Conservation (phyloP, 2,329 filamentous ascomycete species). For the Zasmidium citrigriseum region DNA sequence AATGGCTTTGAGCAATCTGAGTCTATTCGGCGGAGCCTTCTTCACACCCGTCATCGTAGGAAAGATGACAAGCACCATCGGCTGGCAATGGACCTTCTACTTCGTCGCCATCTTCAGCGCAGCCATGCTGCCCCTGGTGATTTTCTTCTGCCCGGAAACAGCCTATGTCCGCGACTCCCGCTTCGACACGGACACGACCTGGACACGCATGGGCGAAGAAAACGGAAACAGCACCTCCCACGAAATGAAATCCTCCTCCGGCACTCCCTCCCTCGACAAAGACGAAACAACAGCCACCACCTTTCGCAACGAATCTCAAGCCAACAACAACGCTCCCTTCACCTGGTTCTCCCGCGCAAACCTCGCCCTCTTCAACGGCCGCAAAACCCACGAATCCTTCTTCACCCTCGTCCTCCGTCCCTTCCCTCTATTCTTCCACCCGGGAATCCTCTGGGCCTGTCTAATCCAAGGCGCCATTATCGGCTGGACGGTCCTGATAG, state of each 20-base stretch:
- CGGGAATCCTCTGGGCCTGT: conserved; percentile 78
- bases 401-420: conserved; percentile 67
- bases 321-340: conserved; percentile 13
- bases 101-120: conserved; percentile 82
- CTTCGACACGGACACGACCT: conserved; percentile 68
- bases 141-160: conserved; percentile 84
- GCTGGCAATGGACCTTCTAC: conserved; percentile 89
- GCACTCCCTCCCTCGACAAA: conserved; percentile 6
- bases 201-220: conserved; percentile 7
- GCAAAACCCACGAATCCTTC: conserved; percentile 76
- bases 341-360: conserved; percentile 24
- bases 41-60: conserved; percentile 88
- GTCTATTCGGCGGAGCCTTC: conserved; percentile 71
- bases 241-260: conserved; percentile 7
- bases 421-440: conserved; percentile 80
- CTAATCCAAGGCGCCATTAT: conserved; percentile 88
- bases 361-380: conserved; percentile 68
- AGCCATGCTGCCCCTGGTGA: conserved; percentile 66
- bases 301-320: background rate
- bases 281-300: conserved; percentile 3
- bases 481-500: conserved; percentile 93
- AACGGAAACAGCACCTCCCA: background rate
- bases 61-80: conserved; percentile 73
- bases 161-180: conserved; percentile 67
- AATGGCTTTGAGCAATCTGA: conserved; percentile 78